These are phyloP conservation scores for Epichloe gansuensis DNA, from an alignment of 2,329 filamentous ascomycete species.

Conservation along the genomic window DNA sequence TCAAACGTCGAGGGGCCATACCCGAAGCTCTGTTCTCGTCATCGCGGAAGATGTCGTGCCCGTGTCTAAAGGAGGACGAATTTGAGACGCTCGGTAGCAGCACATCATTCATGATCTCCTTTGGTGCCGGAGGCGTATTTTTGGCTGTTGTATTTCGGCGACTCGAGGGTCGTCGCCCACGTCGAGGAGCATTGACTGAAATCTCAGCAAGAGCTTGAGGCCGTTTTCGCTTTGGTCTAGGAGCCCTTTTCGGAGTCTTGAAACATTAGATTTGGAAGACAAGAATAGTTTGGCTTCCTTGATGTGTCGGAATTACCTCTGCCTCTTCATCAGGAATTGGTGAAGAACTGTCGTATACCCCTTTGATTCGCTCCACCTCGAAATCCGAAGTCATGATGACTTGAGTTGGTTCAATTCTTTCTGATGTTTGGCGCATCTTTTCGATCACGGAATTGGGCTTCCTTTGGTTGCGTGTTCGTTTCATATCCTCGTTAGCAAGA, in stretches of 20 bases:
- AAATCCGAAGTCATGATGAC: slow-evolving; percentile 45
- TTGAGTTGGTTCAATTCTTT: slow-evolving; percentile 50
- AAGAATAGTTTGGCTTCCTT: neutral
- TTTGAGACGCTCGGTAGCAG: neutral
- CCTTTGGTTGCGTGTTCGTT: slow-evolving; percentile 63
- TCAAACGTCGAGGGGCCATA: slow-evolving; percentile 7
- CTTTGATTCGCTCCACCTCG: slow-evolving; percentile 36
- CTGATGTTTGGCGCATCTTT: slow-evolving; percentile 51
- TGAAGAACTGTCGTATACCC: slow-evolving; percentile 49
- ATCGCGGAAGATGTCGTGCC: slow-evolving; percentile 19
- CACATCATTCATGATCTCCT: neutral
- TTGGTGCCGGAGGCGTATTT: slow-evolving; percentile 8
- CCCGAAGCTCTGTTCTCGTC: slow-evolving; percentile 16
- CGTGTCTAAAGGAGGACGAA: slow-evolving; percentile 10
- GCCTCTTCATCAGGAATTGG: slow-evolving; percentile 25
- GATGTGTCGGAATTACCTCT: slow-evolving; percentile 25
- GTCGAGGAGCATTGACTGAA: slow-evolving; percentile 21
- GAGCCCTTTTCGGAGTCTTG: slow-evolving; percentile 19
- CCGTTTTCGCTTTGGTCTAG: slow-evolving; percentile 20
- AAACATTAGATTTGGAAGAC: neutral
- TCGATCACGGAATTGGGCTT: slow-evolving; percentile 61
- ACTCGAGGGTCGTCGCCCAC: slow-evolving; percentile 12
- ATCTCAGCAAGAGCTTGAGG: slow-evolving; percentile 20
- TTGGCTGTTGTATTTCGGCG: slow-evolving; percentile 12
- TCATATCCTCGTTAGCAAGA: slow-evolving; percentile 60